Evolutionary conservation across 371 early-diverging fungal genomes (phyloP), one percentile per base, ranked within the genome.

Genomic region (Actinomortierella ambigua): DNA sequence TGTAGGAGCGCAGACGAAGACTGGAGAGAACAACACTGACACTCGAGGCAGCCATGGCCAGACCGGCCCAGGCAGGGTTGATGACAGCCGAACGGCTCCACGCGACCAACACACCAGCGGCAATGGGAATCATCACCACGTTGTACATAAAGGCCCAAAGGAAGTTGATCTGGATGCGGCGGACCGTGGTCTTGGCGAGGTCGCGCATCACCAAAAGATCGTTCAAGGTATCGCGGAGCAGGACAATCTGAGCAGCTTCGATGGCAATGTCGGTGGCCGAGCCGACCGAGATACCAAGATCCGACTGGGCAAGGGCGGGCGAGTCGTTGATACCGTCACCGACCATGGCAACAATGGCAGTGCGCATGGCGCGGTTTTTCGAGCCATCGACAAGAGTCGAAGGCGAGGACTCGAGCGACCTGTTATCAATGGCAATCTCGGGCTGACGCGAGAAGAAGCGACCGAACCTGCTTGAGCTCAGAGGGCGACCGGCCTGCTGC

Each of bases 291-390:
- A 85, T 79, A 23, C 96, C 95, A 14, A 96, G 86, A 75, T 94
- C 92, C 5, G 96, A 90, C 69, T 88, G 90, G 17, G 92, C 94
- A 4, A 98, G 77, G 0, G 97, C 97, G 34, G 93, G 91, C 1
- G 94, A 89, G 78, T 96, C 98, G 68, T 96, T 98, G 69, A 95
- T 95, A 15, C 98, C 98, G 78, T 98, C 98, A 20, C 84, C 83
- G 43, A 85, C 85, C 86, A 86, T 88, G 20, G 86, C 90, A 1
- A 89, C 89, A 29, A 82, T 78, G 1, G 80, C 77, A 0, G 75
- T 69, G 2, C 65, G 63, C 65, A 69, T 59, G 34, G 34, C 4
- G 34, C 34, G 34, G 34, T 34, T 34, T 4, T 34, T 34, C 4
- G 20, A 6, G 17, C 7, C 13, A 50, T 27, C 29, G 17, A 50